Percentiles rank a stretch among this genome's conserved stretches.
phyloP scores from a whole-genome alignment of 2,329 filamentous ascomycete species.

The Pseudofabraea citricarpa region DNA sequence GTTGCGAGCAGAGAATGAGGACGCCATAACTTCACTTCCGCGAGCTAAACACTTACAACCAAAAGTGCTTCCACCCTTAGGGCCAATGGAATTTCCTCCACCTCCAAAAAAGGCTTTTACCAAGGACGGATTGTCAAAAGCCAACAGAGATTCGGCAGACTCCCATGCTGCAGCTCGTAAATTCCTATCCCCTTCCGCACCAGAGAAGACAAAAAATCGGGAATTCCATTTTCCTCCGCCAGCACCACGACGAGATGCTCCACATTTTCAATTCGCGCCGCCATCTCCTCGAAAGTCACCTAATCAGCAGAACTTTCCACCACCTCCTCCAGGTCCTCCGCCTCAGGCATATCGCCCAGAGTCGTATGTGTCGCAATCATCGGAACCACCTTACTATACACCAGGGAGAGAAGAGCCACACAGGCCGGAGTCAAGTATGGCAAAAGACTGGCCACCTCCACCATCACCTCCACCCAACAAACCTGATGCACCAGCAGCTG shows the following conservation, averaged over 20 bases:
- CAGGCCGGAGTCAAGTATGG: background rate
- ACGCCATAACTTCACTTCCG: constrained; percentile 77
- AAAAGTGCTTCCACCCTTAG: constrained; percentile 31
- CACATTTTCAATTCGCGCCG: constrained; percentile 57
- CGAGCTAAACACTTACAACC: constrained; percentile 59
- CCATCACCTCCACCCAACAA: constrained; percentile 8
- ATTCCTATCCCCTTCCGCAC: constrained; percentile 20
- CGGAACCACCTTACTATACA: no score
- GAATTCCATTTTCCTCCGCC: constrained; percentile 56
- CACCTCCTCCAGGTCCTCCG: constrained; percentile 17
- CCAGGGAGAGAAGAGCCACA: background rate
- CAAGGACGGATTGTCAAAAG: constrained; percentile 36
- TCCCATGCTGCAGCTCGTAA: constrained; percentile 37
- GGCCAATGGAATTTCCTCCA: constrained; percentile 22
- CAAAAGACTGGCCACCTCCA: constrained; percentile 12
- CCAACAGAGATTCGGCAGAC: constrained; percentile 17
- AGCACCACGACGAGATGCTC: constrained; percentile 39
- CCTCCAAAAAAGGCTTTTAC: constrained; percentile 22
- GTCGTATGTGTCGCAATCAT: constrained; percentile 14
- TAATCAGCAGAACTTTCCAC: constrained; percentile 22
- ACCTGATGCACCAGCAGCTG: constrained; percentile 15
- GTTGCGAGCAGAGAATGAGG: constrained; percentile 76
- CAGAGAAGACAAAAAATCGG: constrained; percentile 12
- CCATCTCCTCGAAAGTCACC: constrained; percentile 35
- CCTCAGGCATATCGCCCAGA: constrained; percentile 15